Conservation (phyloP, 192 early-diverging fungal species). For the Backusella luteola region DNA sequence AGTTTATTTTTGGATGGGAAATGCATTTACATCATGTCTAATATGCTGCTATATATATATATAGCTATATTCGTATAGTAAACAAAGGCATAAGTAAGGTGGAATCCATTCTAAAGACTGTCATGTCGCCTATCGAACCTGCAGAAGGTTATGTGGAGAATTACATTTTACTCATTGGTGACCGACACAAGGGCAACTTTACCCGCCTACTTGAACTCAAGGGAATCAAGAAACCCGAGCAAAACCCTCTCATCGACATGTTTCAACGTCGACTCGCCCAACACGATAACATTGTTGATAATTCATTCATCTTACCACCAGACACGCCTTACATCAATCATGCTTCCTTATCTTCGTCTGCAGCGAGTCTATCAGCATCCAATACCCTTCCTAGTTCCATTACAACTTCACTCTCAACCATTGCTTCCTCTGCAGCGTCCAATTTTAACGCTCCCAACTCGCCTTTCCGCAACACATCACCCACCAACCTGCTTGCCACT, state of each 20-base stretch:
- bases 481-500: neutral
- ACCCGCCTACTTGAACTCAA: slow-evolving; percentile 86
- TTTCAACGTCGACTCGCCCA: slow-evolving; percentile 46
- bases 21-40: neutral
- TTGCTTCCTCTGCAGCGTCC: slow-evolving; percentile 15
- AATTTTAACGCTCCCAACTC: slow-evolving; percentile 19
- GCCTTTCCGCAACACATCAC: neutral
- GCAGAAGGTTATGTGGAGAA: slow-evolving; percentile 82
- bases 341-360: neutral
- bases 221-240: slow-evolving; percentile 61
- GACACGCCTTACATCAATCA: neutral
- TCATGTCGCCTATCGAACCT: slow-evolving; percentile 83
- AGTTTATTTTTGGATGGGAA: neutral
- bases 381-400: slow-evolving; percentile 16
- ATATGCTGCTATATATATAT: neutral
- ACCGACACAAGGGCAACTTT: slow-evolving; percentile 65
- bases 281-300: slow-evolving; percentile 41
- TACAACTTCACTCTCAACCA: slow-evolving; percentile 26
- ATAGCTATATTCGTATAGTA: slow-evolving; percentile 83
- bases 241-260: slow-evolving; percentile 50
- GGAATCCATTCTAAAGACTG: slow-evolving; percentile 88
- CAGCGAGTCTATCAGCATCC: neutral
- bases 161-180: slow-evolving; percentile 84
- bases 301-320: slow-evolving; percentile 42
- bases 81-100: slow-evolving; percentile 74